A percentile compares a stretch with the other conserved stretches of the same genome.
phyloP scores from a whole-genome alignment of 2,329 filamentous ascomycete genomes.

The Mycosphaerella sp. region DNA sequence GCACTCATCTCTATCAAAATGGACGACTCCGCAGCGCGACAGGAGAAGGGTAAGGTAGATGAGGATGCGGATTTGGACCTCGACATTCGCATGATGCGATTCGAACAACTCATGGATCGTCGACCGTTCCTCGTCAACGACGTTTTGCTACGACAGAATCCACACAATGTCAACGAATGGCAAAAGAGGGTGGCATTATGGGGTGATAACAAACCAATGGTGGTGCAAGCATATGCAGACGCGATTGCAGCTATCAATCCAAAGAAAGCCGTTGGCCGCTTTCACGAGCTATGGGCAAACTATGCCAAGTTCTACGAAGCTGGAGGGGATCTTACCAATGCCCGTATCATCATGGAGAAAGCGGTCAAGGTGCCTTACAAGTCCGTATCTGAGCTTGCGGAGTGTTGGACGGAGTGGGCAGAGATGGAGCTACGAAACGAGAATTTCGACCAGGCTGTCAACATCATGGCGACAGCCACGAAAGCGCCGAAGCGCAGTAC shows the following conservation, averaged over 20 bases:
- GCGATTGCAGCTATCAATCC: constrained; percentile 90
- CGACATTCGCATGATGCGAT: constrained; percentile 94
- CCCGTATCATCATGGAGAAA: constrained; percentile 92
- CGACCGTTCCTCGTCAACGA: constrained; percentile 95
- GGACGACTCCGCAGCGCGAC: constrained; percentile 72
- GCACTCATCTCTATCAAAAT: constrained; percentile 87
- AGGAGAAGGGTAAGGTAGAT: constrained; percentile 71
- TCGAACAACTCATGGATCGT: constrained; percentile 96
- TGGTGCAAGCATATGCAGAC: constrained; percentile 89
- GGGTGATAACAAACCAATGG: constrained; percentile 85
- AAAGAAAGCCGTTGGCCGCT: constrained; percentile 87
- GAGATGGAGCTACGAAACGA: constrained; percentile 96
- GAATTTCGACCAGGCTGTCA: constrained; percentile 89
- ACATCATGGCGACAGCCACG: constrained; percentile 94
- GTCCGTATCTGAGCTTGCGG: constrained; percentile 90
- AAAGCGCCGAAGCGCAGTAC: constrained; percentile 96
- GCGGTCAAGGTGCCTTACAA: constrained; percentile 97
- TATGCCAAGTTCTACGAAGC: constrained; percentile 97
- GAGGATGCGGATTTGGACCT: constrained; percentile 87
- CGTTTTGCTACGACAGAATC: constrained; percentile 88
- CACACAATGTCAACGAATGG: constrained; percentile 94
- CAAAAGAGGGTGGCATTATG: constrained; percentile 93
- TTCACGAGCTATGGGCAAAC: constrained; percentile 91
- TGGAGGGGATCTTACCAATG: constrained; percentile 74
- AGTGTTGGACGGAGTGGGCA: constrained; percentile 99